Conservation (phyloP, 495 filamentous ascomycete genomes). For the Penicillium daleae region DNA sequence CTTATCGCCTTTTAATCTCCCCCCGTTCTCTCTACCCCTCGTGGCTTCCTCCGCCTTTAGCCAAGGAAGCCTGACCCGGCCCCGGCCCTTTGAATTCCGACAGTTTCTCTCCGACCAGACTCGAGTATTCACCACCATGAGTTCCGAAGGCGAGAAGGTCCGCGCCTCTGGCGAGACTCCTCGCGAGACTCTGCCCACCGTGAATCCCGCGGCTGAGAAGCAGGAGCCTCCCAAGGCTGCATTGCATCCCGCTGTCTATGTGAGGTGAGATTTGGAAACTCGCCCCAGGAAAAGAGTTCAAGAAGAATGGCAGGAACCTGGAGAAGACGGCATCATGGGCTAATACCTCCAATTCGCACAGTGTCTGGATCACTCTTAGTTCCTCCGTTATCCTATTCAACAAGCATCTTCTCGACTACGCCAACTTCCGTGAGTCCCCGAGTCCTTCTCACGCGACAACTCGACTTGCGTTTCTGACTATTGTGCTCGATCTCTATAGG, state of each 20-base stretch:
- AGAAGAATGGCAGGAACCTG: neutral
- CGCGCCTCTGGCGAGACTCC: conserved; percentile 76
- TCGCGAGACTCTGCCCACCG: conserved; percentile 71
- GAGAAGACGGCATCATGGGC: neutral
- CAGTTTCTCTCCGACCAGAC: conserved; percentile 54
- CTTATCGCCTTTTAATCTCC: conserved; percentile 23
- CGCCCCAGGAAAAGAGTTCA: neutral
- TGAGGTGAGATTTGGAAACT: conserved; percentile 65
- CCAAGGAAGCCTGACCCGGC: conserved; percentile 51
- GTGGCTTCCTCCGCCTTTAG: conserved; percentile 53
- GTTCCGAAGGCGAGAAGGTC: conserved; percentile 73
- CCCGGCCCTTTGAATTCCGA: conserved; percentile 56
- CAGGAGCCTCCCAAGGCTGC: conserved; percentile 60
- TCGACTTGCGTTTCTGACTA: conserved; percentile 1
- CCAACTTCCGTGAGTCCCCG: conserved; percentile 74
- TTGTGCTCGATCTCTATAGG: conserved; percentile 1
- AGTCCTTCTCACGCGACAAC: neutral
- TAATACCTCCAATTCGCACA: conserved; percentile 45
- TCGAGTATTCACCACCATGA: conserved; percentile 56
- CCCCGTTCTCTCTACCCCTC: conserved; percentile 32
- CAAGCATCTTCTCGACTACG: conserved; percentile 91
- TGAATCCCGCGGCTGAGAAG: conserved; percentile 76
- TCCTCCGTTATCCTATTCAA: conserved; percentile 97
- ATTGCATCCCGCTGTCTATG: conserved; percentile 87
- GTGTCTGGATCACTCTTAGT: conserved; percentile 88